A percentile compares a stretch with the other conserved stretches of the same genome.
Conservation (phyloP, 2,329 filamentous ascomycete genomes). For the Penicillium polonicum region DNA sequence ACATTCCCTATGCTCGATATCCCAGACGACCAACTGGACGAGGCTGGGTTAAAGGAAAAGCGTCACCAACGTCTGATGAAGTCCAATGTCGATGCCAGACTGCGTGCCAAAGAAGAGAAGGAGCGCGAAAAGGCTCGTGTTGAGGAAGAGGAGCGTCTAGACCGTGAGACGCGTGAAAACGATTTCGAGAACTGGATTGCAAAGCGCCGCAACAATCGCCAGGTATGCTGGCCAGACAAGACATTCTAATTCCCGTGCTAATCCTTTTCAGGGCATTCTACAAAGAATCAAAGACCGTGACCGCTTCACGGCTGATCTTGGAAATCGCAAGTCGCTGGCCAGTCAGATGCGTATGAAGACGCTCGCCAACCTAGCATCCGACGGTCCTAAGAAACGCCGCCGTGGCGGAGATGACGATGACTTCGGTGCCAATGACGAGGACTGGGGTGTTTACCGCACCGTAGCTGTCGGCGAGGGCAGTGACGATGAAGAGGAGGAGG, state of each 20-base stretch:
- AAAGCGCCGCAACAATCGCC: constrained; percentile 72
- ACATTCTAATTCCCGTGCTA: constrained; percentile 7
- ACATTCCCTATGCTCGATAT: constrained; percentile 86
- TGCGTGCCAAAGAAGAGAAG: constrained; percentile 93
- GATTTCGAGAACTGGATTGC: constrained; percentile 84
- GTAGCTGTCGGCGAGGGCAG: constrained; percentile 78
- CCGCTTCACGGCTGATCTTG: constrained; percentile 86
- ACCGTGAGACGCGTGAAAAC: constrained; percentile 78
- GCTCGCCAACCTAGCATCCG: constrained; percentile 91
- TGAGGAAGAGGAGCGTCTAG: constrained; percentile 78
- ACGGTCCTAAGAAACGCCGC: constrained; percentile 79
- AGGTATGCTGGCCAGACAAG: constrained; percentile 34
- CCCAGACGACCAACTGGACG: constrained; percentile 89
- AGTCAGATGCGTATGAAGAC: constrained; percentile 98
- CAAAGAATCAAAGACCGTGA: constrained; percentile 91
- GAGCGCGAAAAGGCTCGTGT: constrained; percentile 83
- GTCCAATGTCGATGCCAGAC: constrained; percentile 88
- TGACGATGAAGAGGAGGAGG: constrained; percentile 90
- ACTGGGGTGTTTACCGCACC: constrained; percentile 95
- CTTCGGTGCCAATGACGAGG: constrained; percentile 94
- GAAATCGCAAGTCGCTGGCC: constrained; percentile 93
- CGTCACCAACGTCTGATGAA: constrained; percentile 90
- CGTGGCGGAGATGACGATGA: constrained; percentile 91
- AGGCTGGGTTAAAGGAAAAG: constrained; percentile 87
- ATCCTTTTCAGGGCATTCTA: constrained; percentile 58